Evolutionary conservation across 257 asterid species (phyloP), one percentile per base, ranked within the genome.

Genomic region (Vinca minor): DNA sequence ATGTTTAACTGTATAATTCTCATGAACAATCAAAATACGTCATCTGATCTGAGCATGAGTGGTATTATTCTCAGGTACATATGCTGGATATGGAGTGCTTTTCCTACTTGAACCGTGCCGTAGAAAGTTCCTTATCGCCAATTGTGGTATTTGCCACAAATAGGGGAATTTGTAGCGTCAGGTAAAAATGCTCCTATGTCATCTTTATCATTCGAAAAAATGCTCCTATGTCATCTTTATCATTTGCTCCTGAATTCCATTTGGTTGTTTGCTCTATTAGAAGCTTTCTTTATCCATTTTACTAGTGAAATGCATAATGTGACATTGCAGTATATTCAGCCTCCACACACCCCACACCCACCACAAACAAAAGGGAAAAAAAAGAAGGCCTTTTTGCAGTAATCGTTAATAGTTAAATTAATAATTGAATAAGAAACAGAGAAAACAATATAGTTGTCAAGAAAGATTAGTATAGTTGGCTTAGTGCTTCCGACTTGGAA

Each of bases 31-130:
- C n/a, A n/a, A n/a, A n/a, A n/a, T n/a, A 15, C n/a, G 39, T 65
- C 14, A 12, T 42, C 0, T 3, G 42, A 35, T 23, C n/a, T 31
- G 62, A 49, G 48, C 46, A 56, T 25, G 38, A 13, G 14, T 66
- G n/a, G 14, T 8, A 54, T 67, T 39, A 2, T 50, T 59, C 55
- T 18, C 83, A 91, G 98, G 96, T 91, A 47, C 98, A 91, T 66
- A 91, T 91, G 94, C 81, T 91, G 74, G 98, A 88, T 76, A 88
- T 91, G 92, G 98, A 88, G 73, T 91, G 96, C 72, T 88, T 91
- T 76, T 91, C 98, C 26, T 91, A 88, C 66, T 71, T 88, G 67
- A 91, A 88, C 63, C 95, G 96, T 55, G 98, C 96, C 58, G 64
- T 91, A 69, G 98, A 91, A 75, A 88, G 98, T 67, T 71, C 95